Percentiles rank a stretch among this genome's conserved stretches.
Conservation (phyloP, 2,329 filamentous ascomycete species). For the Esteya vermicola region DNA sequence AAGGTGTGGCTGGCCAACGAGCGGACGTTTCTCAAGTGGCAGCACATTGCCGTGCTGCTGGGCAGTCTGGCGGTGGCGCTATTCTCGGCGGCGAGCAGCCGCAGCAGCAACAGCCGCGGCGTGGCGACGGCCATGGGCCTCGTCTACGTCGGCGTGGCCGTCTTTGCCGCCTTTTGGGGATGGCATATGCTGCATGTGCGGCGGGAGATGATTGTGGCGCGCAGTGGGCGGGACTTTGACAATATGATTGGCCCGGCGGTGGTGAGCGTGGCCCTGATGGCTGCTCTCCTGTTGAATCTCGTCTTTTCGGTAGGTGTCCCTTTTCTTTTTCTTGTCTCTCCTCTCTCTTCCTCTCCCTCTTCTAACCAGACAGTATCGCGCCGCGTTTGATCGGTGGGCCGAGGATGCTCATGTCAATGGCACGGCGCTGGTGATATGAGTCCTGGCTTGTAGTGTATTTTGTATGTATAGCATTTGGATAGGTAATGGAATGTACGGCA, state of each 20-base stretch:
- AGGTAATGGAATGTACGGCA: too few relatives aligned
- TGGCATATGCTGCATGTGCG: constrained; percentile 69
- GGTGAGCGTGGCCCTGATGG: constrained; percentile 63
- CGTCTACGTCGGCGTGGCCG: constrained; percentile 66
- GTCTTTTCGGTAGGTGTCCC: constrained; percentile 55
- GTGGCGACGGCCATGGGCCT: constrained; percentile 68
- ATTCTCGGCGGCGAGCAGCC: constrained; percentile 61
- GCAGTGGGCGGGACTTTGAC: constrained; percentile 89
- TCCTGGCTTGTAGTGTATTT: not conserved
- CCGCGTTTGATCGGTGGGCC: constrained; percentile 11
- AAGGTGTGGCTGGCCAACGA: constrained; percentile 99
- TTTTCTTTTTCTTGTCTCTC: not conserved
- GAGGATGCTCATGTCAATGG: not conserved
- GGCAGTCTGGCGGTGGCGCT: constrained; percentile 71
- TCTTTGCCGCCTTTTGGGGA: constrained; percentile 78
- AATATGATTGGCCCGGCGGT: constrained; percentile 73
- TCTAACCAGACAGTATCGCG: constrained; percentile 7
- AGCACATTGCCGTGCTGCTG: constrained; percentile 82
- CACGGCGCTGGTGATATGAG: not conserved
- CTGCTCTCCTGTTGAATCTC: constrained; percentile 78
- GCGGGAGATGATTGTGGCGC: constrained; percentile 62
- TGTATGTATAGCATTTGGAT: too few relatives aligned
- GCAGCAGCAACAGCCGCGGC: constrained; percentile 42
- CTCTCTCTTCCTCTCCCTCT: not conserved
- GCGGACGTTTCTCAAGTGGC: constrained; percentile 96